Percentiles rank a stretch among this genome's conserved stretches.
Evolutionary conservation across 1,284 basidiomycete species (phyloP).

Genomic region (Cutaneotrichosporon cavernicola): DNA sequence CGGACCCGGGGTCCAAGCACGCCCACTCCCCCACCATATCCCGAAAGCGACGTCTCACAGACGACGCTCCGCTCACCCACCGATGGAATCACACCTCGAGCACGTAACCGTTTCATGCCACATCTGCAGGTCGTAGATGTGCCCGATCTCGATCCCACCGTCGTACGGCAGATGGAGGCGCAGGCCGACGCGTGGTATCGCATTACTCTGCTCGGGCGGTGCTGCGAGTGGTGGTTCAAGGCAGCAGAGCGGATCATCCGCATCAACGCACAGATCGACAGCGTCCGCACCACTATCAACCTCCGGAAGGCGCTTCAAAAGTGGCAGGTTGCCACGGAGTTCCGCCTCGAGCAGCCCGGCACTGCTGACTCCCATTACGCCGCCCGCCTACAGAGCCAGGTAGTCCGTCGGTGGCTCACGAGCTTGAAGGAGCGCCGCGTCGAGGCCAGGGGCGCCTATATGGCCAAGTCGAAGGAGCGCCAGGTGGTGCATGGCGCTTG

Average conservation of each 20-base stretch:
- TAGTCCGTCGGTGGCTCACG: slow-evolving; percentile 31
- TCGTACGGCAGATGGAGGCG: slow-evolving; percentile 33
- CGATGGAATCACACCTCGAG: neutral
- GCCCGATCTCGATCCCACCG: slow-evolving; percentile 7
- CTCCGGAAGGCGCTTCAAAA: slow-evolving; percentile 40
- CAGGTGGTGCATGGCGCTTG: slow-evolving; percentile 18
- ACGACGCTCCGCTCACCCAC: slow-evolving; percentile 2
- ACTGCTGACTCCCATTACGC: slow-evolving; percentile 40
- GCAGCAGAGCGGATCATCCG: slow-evolving; percentile 42
- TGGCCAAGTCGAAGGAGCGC: slow-evolving; percentile 5
- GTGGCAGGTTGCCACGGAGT: slow-evolving; percentile 35
- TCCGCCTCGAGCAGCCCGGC: slow-evolving; percentile 32
- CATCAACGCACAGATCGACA: slow-evolving; percentile 44
- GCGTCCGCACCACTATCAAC: slow-evolving; percentile 40
- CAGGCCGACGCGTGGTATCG: slow-evolving; percentile 44
- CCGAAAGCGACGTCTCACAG: slow-evolving; percentile 16
- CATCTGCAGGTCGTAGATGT: neutral
- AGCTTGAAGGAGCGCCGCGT: slow-evolving; percentile 27
- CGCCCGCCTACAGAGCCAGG: slow-evolving; percentile 24
- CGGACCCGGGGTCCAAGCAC: neutral
- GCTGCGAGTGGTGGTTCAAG: slow-evolving; percentile 46
- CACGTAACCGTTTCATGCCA: neutral
- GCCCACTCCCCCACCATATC: slow-evolving; percentile 12
- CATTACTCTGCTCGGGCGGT: slow-evolving; percentile 44
- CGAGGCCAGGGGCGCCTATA: slow-evolving; percentile 16